phyloP scores from a whole-genome alignment of 352 stramenopile species.

The Pythium coloratum region DNA sequence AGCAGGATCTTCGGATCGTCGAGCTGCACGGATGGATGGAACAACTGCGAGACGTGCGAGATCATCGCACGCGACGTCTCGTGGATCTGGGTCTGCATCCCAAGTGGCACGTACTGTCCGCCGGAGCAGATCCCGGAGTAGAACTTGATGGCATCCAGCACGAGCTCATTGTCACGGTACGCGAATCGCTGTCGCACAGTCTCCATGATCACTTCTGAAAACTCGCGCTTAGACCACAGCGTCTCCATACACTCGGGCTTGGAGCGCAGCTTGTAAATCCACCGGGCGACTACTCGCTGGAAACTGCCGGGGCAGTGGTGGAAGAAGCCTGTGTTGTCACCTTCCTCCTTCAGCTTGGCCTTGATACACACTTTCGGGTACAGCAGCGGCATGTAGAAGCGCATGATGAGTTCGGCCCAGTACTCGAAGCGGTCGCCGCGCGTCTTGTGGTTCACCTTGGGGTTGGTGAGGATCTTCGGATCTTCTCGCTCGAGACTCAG shows the following conservation, averaged over 20 bases:
- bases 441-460: slow-evolving; percentile 45
- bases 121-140: slow-evolving; percentile 82
- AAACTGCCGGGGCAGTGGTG: slow-evolving; percentile 87
- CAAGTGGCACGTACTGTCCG: slow-evolving; percentile 67
- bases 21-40: slow-evolving; percentile 82
- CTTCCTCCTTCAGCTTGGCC: slow-evolving; percentile 83
- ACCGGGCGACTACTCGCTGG: slow-evolving; percentile 81
- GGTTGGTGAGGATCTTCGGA: slow-evolving; percentile 36
- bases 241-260: slow-evolving; percentile 85
- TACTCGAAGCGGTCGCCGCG: slow-evolving; percentile 81
- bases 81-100: slow-evolving; percentile 83
- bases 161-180: slow-evolving; percentile 81
- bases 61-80: slow-evolving; percentile 85
- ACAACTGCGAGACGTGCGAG: slow-evolving; percentile 85
- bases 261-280: slow-evolving; percentile 84
- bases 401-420: slow-evolving; percentile 87
- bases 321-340: slow-evolving; percentile 80
- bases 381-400: slow-evolving; percentile 88
- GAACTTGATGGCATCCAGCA: slow-evolving; percentile 87
- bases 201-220: slow-evolving; percentile 86
- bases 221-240: slow-evolving; percentile 75
- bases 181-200: slow-evolving; percentile 84
- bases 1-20: slow-evolving; percentile 84
- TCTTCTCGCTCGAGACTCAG: slow-evolving; percentile 82
- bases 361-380: slow-evolving; percentile 88